These are phyloP conservation scores for Mrakia blollopis DNA, from an alignment of 768 basidiomycete genomes.

Conservation along the genomic window DNA sequence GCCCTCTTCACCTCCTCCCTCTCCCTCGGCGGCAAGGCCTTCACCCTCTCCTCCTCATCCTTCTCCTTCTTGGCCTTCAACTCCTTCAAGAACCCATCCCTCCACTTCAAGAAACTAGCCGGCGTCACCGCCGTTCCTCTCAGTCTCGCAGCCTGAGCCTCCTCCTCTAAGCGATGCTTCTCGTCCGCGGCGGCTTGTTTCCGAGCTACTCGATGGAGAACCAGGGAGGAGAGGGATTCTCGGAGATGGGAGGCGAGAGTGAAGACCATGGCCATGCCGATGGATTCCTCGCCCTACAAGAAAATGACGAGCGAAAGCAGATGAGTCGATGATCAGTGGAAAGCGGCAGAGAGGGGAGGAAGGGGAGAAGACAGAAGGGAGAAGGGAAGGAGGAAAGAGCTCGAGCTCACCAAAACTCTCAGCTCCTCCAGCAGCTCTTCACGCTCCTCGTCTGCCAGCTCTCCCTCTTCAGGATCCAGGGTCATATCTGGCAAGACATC, in stretches of 20 bases:
- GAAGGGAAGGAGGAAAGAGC: not conserved
- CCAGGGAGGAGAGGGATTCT: slow-evolving; percentile 64
- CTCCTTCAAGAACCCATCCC: slow-evolving; percentile 69
- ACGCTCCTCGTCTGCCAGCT: slow-evolving; percentile 52
- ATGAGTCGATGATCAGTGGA: too few relatives aligned
- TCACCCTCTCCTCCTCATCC: slow-evolving; percentile 75
- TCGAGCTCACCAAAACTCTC: slow-evolving; percentile 49
- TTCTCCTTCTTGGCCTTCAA: slow-evolving; percentile 54
- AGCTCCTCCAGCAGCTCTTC: slow-evolving; percentile 57
- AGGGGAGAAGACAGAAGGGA: not conserved
- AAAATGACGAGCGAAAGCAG: not conserved
- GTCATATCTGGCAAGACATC: slow-evolving; percentile 70
- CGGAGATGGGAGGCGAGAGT: slow-evolving; percentile 80
- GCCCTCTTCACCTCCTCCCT: slow-evolving; percentile 73
- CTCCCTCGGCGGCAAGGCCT: slow-evolving; percentile 68
- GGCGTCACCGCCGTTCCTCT: slow-evolving; percentile 87
- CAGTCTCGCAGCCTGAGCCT: slow-evolving; percentile 84
- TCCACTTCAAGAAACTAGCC: slow-evolving; percentile 77
- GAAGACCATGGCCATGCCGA: slow-evolving; percentile 91
- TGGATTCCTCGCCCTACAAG: slow-evolving; percentile 40
- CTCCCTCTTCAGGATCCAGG: slow-evolving; percentile 59
- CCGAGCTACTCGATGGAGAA: slow-evolving; percentile 57
- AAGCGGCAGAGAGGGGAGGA: not conserved
- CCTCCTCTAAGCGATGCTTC: slow-evolving; percentile 41
- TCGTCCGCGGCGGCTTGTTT: slow-evolving; percentile 62